phyloP scores from a whole-genome alignment of 495 filamentous ascomycete species.

The Evernia prunastri region DNA sequence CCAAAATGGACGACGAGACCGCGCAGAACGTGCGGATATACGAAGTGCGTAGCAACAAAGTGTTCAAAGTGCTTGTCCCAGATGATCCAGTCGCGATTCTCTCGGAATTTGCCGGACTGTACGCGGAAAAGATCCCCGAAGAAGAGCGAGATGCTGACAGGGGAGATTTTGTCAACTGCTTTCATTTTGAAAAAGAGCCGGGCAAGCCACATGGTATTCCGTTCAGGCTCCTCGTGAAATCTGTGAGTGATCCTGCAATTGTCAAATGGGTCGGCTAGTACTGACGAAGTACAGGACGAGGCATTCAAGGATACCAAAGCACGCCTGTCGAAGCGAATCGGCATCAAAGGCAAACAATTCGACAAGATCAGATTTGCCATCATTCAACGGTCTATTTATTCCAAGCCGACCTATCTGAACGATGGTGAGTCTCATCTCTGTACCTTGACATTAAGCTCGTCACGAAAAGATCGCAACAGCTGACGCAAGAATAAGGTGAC shows the following conservation, averaged over 20 bases:
- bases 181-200: slow-evolving; percentile 86
- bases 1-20: slow-evolving; percentile 65
- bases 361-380: slow-evolving; percentile 98
- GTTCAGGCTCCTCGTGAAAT: slow-evolving; percentile 82
- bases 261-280: slow-evolving; percentile 1
- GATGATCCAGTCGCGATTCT: slow-evolving; percentile 63
- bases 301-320: slow-evolving; percentile 85
- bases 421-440: slow-evolving; percentile 59
- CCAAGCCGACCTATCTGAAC: slow-evolving; percentile 71
- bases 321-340: slow-evolving; percentile 79
- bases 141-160: slow-evolving; percentile 62
- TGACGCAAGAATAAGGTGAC: slow-evolving; percentile 54
- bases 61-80: slow-evolving; percentile 62
- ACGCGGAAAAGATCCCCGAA: slow-evolving; percentile 72
- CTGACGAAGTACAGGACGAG: slow-evolving; percentile 57
- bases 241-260: slow-evolving; percentile 47
- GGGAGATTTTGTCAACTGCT: slow-evolving; percentile 60
- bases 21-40: slow-evolving; percentile 66
- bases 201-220: slow-evolving; percentile 74
- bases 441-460: not conserved
- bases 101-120: slow-evolving; percentile 77
- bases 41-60: slow-evolving; percentile 70
- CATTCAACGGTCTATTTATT: slow-evolving; percentile 60
- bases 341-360: slow-evolving; percentile 94
- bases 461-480: not conserved